Evolutionary conservation across 2,329 filamentous ascomycete genomes (phyloP), one percentile per base, ranked within the genome.

Genomic region (Colletotrichum sojae): DNA sequence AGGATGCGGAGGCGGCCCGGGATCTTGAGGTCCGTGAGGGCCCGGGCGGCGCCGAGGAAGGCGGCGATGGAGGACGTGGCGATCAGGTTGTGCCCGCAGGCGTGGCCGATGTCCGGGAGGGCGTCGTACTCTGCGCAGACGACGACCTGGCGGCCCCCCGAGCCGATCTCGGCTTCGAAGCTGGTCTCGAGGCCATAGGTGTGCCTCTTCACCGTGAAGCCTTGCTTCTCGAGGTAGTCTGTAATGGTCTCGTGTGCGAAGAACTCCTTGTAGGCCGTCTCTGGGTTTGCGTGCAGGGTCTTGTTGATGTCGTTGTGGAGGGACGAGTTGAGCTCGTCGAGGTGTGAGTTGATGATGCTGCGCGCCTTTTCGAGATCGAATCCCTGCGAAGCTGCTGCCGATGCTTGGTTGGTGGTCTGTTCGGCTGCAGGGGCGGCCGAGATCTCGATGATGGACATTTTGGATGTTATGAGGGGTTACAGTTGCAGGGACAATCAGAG

Each of bases 151-250:
- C 80, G 78, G 4, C 83, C 82, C 5, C 81, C 82, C 0, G 76
- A 73, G 31, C 85, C 84, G 54, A 77, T 76, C 15, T 81, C 77
- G 12, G 81, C 83, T 55, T 83, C 82, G 71, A 89, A 89, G 1
- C 85, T 80, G 0, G 87, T 89, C 9, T 81, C 77, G 0, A 89
- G 71, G 3, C 84, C 86, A 72, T 86, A 87, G 0, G 86, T 83
- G 60, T 85, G 82, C 0, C 82, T 81, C 5, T 78, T 84, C 6
- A 88, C 84, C 0, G 73, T 67, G 72, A 84, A 86, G 0, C 84
- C 86, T 4, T 82, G 80, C 1, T 74, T 70, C 48, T 83, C 78
- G 0, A 89, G 77, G 45, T 84, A 80, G 5, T 76, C 71, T 16
- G 82, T 82, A 54, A 89, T 83, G 8, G 78, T 80, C 46, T 86